These are phyloP conservation scores for Inga leiocalycina DNA, from an alignment of 306 rosid genomes.

Conservation along the genomic window DNA sequence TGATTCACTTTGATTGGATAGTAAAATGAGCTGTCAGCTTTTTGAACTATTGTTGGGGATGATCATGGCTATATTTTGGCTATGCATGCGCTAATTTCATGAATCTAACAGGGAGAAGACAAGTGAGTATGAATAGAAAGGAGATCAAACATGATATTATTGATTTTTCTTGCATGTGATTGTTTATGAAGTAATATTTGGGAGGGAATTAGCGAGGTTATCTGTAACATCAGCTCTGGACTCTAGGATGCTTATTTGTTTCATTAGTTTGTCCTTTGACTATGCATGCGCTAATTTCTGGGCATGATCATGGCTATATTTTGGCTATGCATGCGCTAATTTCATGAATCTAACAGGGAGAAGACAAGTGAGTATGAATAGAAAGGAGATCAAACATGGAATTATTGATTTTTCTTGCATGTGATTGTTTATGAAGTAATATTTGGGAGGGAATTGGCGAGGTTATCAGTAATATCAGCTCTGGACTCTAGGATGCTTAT, in stretches of 20 bases:
- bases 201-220: neutral
- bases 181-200: neutral
- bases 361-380: neutral
- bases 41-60: neutral
- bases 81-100: slow-evolving; percentile 20
- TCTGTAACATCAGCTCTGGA: neutral
- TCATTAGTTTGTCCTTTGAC: neutral
- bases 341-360: neutral
- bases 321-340: slow-evolving; percentile 25
- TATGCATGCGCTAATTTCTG: neutral
- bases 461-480: neutral
- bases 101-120: neutral
- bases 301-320: neutral
- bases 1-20: neutral
- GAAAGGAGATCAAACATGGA: neutral
- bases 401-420: slow-evolving; percentile 22
- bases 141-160: neutral
- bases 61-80: slow-evolving; percentile 3
- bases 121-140: neutral
- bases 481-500: neutral
- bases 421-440: neutral
- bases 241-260: neutral
- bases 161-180: slow-evolving; percentile 21
- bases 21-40: neutral
- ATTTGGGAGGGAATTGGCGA: neutral